Evolutionary conservation across 1,284 basidiomycete genomes (phyloP).

Genomic region (Fomes fomentarius): DNA sequence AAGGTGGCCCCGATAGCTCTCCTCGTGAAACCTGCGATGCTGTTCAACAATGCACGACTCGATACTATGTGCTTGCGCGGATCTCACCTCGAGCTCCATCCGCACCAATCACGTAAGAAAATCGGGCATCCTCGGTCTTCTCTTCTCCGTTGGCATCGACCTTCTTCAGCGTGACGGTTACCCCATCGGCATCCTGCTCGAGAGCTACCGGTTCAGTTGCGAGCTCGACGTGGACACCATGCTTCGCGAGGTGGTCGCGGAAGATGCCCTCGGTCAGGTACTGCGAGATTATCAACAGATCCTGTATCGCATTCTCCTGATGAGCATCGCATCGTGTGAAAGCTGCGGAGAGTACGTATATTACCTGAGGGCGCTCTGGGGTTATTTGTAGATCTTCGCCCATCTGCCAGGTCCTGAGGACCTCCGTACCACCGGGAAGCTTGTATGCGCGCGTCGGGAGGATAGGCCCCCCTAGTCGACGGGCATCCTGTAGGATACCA

Average conservation of each 20-base stretch:
- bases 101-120: slow-evolving; percentile 37
- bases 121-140: slow-evolving; percentile 16
- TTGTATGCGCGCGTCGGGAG: slow-evolving; percentile 20
- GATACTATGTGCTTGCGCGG: background rate
- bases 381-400: slow-evolving; percentile 8
- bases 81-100: slow-evolving; percentile 43
- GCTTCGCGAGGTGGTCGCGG: slow-evolving; percentile 31
- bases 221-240: slow-evolving; percentile 34
- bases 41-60: background rate
- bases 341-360: background rate
- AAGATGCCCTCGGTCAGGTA: slow-evolving; percentile 36
- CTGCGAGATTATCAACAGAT: slow-evolving; percentile 10
- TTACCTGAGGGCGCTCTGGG: slow-evolving; percentile 27
- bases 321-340: background rate
- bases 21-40: slow-evolving; percentile 28
- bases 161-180: slow-evolving; percentile 23
- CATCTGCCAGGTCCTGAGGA: slow-evolving; percentile 11
- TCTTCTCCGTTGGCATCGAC: slow-evolving; percentile 4
- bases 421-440: slow-evolving; percentile 23
- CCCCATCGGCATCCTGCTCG: slow-evolving; percentile 30
- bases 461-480: background rate
- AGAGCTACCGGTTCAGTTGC: slow-evolving; percentile 31
- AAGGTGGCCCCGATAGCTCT: slow-evolving; percentile 36
- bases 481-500: slow-evolving; percentile 24
- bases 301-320: background rate